Evolutionary conservation across 805 yeast species (phyloP), one percentile per base, ranked within the genome.

Genomic region (Candida gorgasii): DNA sequence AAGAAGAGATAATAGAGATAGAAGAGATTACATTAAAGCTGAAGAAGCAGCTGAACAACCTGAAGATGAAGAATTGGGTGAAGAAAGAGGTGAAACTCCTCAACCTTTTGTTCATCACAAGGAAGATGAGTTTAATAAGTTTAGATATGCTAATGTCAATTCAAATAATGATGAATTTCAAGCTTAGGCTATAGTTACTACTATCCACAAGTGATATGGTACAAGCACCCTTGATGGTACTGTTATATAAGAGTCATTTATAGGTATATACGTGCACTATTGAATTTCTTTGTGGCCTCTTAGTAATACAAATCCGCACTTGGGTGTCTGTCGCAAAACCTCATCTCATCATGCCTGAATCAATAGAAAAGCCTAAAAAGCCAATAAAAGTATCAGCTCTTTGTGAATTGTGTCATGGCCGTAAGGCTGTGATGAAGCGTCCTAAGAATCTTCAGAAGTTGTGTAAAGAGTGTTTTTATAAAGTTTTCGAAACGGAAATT

Each of bases 401-500:
- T 12, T 92, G 99, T 67, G 96, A 90, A 65, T 73, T 88, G 7
- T 92, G 99, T 59, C 84, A 80, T 51, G 73, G 76, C 24, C 75
- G 92, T 42, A 86, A 87, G 56, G 96, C 98, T 0, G 86, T 86
- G 15, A 76, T 93, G 73, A 86, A 82, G 55, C 75, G 99, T 48
- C 99, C 99, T 8, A 92, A 95, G 59, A 93, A 90, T 51, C 74
- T 87, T 32, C 92, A 86, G 63, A 89, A 86, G 57, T 73, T 93
- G 12, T 93, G 99, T 65, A 90, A 89, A 57, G 80, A 78, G 45
- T 93, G 99, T 63, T 93, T 93, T 61, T 92, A 75, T 59, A 75
- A 79, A 46, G 95, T 89, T 2, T 93, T 93, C 63, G 99, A 93
- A 65, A 86, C 95, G 0, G 99, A 93, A 60, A 86, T 93, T 49